Percentiles rank a stretch among this genome's conserved stretches.
Conservation (phyloP, 2,329 filamentous ascomycete genomes). For the Penicillium psychrosexuale region DNA sequence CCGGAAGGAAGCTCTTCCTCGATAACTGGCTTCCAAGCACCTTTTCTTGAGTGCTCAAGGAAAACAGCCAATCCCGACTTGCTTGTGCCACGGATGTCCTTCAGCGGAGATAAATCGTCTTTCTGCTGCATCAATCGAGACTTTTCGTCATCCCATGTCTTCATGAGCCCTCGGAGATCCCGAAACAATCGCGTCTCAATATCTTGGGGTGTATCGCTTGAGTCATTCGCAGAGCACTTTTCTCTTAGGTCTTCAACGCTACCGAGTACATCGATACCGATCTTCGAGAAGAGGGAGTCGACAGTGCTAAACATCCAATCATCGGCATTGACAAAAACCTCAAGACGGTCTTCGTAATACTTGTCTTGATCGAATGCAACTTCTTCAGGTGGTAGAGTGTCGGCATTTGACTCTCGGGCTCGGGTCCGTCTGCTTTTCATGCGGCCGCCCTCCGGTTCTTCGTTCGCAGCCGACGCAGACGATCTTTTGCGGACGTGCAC, state of each 20-base stretch:
- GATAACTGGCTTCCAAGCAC: constrained; percentile 38
- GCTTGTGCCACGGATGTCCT: constrained; percentile 48
- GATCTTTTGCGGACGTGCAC: constrained; percentile 56
- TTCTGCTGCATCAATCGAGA: constrained; percentile 45
- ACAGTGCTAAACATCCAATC: constrained; percentile 56
- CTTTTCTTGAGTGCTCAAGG: constrained; percentile 54
- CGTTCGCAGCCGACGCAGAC: constrained; percentile 57
- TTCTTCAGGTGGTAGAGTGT: constrained; percentile 47
- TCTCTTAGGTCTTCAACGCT: constrained; percentile 41
- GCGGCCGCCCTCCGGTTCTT: constrained; percentile 57
- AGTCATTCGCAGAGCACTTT: constrained; percentile 18
- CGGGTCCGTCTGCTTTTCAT: constrained; percentile 60
- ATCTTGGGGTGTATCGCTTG: constrained; percentile 17
- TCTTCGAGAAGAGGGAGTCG: constrained; percentile 51
- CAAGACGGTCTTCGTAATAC: constrained; percentile 55
- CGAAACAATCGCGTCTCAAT: constrained; percentile 33
- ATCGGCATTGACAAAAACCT: constrained; percentile 54
- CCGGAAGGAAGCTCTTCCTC: constrained; percentile 42
- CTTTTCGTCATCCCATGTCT: constrained; percentile 47
- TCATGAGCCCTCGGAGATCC: constrained; percentile 45
- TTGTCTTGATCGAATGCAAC: constrained; percentile 52
- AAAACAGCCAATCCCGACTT: constrained; percentile 54
- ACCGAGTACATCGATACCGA: constrained; percentile 49
- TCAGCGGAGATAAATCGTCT: constrained; percentile 49
- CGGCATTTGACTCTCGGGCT: constrained; percentile 56